Evolutionary conservation across 108 stramenopile species (phyloP).

Genomic region (Schizochytrium sp.): DNA sequence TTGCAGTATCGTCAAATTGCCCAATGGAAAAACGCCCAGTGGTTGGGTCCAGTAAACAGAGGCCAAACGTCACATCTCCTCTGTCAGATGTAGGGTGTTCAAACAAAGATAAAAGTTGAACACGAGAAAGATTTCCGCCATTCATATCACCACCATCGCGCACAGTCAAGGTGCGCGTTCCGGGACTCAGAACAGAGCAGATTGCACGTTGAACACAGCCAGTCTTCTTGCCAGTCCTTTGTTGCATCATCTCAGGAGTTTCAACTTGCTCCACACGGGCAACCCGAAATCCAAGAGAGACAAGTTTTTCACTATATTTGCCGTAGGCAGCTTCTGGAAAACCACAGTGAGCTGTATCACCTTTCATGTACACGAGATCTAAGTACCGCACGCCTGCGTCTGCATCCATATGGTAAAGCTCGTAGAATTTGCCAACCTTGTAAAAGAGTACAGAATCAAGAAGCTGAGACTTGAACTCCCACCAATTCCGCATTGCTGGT

Average conservation of each 20-base stretch:
- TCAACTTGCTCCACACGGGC: slow-evolving; percentile 99
- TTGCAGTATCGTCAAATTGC: slow-evolving; percentile 94
- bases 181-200: slow-evolving; percentile 85
- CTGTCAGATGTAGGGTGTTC: slow-evolving; percentile 58
- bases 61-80: slow-evolving; percentile 75
- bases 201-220: slow-evolving; percentile 93
- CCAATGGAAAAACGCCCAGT: slow-evolving; percentile 88
- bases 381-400: slow-evolving; percentile 91
- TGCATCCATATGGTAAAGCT: slow-evolving; percentile 93
- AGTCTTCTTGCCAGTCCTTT: slow-evolving; percentile 83
- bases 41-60: slow-evolving; percentile 90
- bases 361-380: slow-evolving; percentile 96
- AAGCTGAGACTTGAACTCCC: slow-evolving; percentile 94
- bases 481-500: slow-evolving; percentile 94
- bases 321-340: slow-evolving; percentile 96
- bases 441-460: slow-evolving; percentile 95
- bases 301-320: slow-evolving; percentile 84
- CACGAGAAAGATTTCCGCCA: neutral
- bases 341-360: slow-evolving; percentile 90
- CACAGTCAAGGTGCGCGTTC: slow-evolving; percentile 84
- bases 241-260: slow-evolving; percentile 91
- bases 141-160: neutral
- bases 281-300: slow-evolving; percentile 93
- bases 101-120: neutral
- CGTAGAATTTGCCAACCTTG: slow-evolving; percentile 98